Base-by-base conservation (phyloP, 768 basidiomycete genomes). In the Tulasnella sp. region DNA sequence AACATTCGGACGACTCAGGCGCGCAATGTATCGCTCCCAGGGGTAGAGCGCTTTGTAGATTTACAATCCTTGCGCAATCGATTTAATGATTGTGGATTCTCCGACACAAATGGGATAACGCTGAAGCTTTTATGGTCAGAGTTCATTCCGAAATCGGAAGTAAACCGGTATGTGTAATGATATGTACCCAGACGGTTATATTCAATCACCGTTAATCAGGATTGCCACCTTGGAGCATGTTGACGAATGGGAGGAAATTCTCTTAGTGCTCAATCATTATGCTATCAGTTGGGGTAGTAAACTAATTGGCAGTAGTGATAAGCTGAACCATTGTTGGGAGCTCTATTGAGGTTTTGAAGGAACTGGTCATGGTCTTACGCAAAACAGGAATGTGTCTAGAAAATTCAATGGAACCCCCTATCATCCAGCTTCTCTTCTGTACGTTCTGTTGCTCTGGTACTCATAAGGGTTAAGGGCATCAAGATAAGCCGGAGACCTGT, bases 221-320 rank as follows among this genome's bases (percentile, higher is more conserved):
- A 81, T 92, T 60, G 74, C 83, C 0, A 69, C 66, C 50, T 71
- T 95, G 13, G 93, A 98, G 62, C 72, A 86, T 65, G 72, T 99
- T 4, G 93, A 98, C 61, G 92, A 99, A 65, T 70, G 90, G 7
- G 93, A 99, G 64, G 93, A 98, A 65, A 72, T 99, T 16, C 83
- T 91, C 52, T 73, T 99, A 4, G 84, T 98, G 1, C 68, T 95
- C 27, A 72, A 72, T 2, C 92, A 98, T 62, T 98, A 98, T 64
- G 87, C 82, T 12, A 75, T 96, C 48, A 79, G 82, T 0, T 96
- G 90, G 90, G 77, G 72, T 0, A 53, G 57, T 15, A n/a, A n/a
- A n/a, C n/a, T n/a, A n/a, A n/a, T n/a, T n/a, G n/a, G n/a, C n/a
- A n/a, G n/a, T n/a, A n/a, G n/a, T n/a, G n/a, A n/a, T n/a, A n/a